These are phyloP conservation scores for Pouteria campechiana DNA, from an alignment of 179 eudicot species.

Conservation along the genomic window DNA sequence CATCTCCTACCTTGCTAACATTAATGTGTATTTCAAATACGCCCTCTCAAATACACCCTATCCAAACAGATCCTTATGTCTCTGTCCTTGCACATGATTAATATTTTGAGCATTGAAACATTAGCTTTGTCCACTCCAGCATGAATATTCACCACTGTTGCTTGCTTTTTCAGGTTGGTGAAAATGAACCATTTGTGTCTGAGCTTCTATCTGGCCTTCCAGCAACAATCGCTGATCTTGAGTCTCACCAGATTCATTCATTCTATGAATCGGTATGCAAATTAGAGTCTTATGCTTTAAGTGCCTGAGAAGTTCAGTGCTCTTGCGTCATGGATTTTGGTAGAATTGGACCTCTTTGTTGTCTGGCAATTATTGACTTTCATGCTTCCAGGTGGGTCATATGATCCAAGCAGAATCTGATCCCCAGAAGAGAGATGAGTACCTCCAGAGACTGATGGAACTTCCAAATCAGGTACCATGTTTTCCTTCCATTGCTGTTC, in stretches of 20 bases:
- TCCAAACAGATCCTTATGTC: too few species aligned
- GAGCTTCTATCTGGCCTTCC: constrained; percentile 88
- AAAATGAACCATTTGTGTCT: constrained; percentile 94
- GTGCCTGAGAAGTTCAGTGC: too few species aligned
- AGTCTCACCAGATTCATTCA: constrained; percentile 87
- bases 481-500: neutral
- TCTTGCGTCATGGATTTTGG: neutral
- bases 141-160: neutral
- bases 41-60: too few species aligned
- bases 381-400: constrained; percentile 59
- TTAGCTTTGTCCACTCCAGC: neutral
- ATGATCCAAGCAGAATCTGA: constrained; percentile 97
- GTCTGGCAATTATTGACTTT: neutral
- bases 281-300: constrained; percentile 2
- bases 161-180: constrained; percentile 61
- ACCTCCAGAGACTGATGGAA: constrained; percentile 82
- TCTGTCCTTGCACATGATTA: too few species aligned
- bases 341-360: neutral
- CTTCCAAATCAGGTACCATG: constrained; percentile 80
- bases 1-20: too few species aligned
- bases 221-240: constrained; percentile 74
- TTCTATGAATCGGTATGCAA: constrained; percentile 91
- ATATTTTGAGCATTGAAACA: neutral
- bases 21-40: too few species aligned
- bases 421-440: constrained; percentile 84